Evolutionary conservation across 2,329 filamentous ascomycete genomes (phyloP).

Genomic region (Fusarium piperis): DNA sequence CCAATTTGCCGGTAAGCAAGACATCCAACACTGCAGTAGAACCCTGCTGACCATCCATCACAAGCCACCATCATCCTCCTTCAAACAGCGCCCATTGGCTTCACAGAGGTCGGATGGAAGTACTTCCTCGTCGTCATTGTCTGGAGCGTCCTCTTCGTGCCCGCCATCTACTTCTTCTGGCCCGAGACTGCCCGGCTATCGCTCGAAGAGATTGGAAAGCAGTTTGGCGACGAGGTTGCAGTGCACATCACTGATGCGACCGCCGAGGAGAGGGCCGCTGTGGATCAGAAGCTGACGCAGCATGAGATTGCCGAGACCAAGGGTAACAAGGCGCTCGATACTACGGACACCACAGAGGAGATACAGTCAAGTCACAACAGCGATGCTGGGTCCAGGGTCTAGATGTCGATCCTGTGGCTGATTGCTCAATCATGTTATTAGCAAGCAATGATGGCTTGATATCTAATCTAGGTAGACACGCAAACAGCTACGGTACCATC

Average conservation of each 20-base stretch:
- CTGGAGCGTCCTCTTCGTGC: slow-evolving; percentile 49
- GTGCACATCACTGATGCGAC: slow-evolving; percentile 55
- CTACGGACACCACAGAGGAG: not conserved
- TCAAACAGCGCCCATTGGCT: slow-evolving; percentile 51
- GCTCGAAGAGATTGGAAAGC: slow-evolving; percentile 53
- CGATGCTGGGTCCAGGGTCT: not conserved
- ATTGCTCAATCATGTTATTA: not conserved
- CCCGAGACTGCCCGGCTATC: slow-evolving; percentile 46
- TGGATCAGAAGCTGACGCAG: slow-evolving; percentile 10
- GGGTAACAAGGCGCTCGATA: accelerated
- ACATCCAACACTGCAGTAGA: not conserved
- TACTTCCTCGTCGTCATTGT: slow-evolving; percentile 59
- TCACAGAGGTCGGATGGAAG: slow-evolving; percentile 58
- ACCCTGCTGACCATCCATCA: not conserved
- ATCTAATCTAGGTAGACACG: not conserved
- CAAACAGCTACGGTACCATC: not conserved
- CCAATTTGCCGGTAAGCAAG: slow-evolving; percentile 52
- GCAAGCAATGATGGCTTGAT: not conserved
- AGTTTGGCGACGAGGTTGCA: slow-evolving; percentile 60
- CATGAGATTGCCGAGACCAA: not conserved
- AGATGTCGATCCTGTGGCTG: not conserved
- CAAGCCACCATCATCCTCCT: slow-evolving; percentile 55
- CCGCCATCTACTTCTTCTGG: slow-evolving; percentile 46
- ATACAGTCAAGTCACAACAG: slow-evolving; percentile 9
- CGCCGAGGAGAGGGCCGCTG: slow-evolving; percentile 40